A percentile compares a stretch with the other conserved stretches of the same genome.
phyloP scores from a whole-genome alignment of 768 basidiomycete species.

The Rhodotorula sphaerocarpa region DNA sequence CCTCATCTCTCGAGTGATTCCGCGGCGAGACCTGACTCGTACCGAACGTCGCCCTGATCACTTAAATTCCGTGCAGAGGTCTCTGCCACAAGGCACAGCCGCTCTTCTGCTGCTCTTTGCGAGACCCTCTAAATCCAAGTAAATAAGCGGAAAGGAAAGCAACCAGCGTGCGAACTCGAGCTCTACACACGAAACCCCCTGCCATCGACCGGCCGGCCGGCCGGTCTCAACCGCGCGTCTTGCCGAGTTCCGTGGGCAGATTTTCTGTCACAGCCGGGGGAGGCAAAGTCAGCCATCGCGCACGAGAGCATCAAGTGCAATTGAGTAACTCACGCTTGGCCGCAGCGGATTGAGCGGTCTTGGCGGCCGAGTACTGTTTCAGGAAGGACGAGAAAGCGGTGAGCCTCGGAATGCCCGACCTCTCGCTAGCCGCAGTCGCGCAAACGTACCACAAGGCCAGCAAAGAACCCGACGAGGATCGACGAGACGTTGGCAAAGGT shows the following conservation, averaged over 20 bases:
- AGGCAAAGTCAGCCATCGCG: neutral
- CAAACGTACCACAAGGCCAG: constrained; percentile 24
- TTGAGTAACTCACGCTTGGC: constrained; percentile 1
- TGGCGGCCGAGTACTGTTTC: constrained; percentile 21
- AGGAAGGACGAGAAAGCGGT: neutral
- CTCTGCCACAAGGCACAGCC: no score
- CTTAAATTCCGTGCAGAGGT: no score
- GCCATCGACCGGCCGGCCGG: no score
- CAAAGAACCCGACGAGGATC: constrained; percentile 66
- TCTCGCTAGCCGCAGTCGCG: no score
- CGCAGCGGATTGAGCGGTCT: constrained; percentile 9
- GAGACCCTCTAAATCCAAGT: neutral
- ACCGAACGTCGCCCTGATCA: no score
- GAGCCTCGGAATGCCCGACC: neutral
- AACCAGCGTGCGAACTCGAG: no score
- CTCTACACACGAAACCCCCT: no score
- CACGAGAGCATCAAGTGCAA: neutral
- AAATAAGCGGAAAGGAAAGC: no score
- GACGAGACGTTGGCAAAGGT: constrained; percentile 83
- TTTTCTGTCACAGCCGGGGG: neutral
- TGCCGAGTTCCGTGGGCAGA: constrained; percentile 2
- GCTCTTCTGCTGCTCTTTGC: neutral
- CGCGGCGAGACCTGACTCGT: no score
- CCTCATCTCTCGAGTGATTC: no score
- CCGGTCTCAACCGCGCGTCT: neutral